A percentile compares a stretch with the other conserved stretches of the same genome.
Evolutionary conservation across 148 eudicot species (phyloP).

Genomic region (Arctostaphylos glauca): DNA sequence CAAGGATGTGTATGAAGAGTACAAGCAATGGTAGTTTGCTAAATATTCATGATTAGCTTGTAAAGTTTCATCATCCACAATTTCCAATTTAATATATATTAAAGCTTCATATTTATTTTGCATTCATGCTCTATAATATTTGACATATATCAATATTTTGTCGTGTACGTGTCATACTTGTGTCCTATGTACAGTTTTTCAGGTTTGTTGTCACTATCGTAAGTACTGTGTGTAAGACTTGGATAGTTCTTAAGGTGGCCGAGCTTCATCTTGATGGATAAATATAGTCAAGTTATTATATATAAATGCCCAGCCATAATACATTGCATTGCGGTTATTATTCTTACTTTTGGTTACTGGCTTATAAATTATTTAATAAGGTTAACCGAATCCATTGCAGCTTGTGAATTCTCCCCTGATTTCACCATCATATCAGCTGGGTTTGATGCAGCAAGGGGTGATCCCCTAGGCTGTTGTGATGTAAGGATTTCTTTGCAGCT

Average conservation of each 20-base stretch:
- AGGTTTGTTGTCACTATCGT: background rate
- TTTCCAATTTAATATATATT: background rate
- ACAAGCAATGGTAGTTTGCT: background rate
- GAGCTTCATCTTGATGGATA: background rate
- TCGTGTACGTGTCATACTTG: background rate
- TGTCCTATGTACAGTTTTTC: background rate
- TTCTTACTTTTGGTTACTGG: background rate
- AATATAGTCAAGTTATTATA: background rate
- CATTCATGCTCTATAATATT: background rate
- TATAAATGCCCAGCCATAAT: background rate
- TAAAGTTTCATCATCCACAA: background rate
- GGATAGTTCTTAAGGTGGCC: background rate
- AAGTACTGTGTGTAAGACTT: background rate
- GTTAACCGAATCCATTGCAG: constrained; percentile 44
- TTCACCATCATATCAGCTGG: constrained; percentile 94
- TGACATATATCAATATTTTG: background rate
- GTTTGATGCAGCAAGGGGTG: constrained; percentile 99
- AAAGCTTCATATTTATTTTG: background rate
- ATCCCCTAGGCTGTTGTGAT: constrained; percentile 98
- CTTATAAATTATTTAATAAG: background rate
- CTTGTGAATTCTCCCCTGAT: constrained; percentile 82
- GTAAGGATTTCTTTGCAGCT: constrained; percentile 41
- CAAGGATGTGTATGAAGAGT: background rate
- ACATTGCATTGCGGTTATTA: background rate
- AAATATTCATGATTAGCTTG: background rate